A percentile compares a stretch with the other conserved stretches of the same genome.
phyloP scores from a whole-genome alignment of 1,284 basidiomycete species.

The Moniliella sp. region DNA sequence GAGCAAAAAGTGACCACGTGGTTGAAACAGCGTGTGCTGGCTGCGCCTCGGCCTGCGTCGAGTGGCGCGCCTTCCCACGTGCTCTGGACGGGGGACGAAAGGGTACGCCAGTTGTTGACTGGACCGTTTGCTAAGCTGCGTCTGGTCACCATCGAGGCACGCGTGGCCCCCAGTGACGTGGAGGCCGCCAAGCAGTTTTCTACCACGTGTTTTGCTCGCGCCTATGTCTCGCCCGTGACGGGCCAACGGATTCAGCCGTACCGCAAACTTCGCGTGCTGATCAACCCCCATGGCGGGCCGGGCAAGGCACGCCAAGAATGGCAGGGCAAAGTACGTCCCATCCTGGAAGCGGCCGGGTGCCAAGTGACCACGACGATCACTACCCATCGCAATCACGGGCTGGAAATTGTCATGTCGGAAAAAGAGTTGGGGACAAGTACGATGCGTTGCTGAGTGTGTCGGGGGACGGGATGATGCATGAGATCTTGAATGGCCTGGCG shows the following conservation, averaged over 20 bases:
- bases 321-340: slow-evolving; percentile 50
- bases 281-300: slow-evolving; percentile 73
- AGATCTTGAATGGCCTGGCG: slow-evolving; percentile 77
- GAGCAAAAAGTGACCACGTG: slow-evolving; percentile 6
- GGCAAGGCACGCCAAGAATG: slow-evolving; percentile 50
- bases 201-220: slow-evolving; percentile 4
- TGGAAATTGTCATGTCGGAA: slow-evolving; percentile 41
- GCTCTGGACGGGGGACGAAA: slow-evolving; percentile 4
- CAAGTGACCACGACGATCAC: slow-evolving; percentile 43
- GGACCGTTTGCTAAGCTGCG: slow-evolving; percentile 17
- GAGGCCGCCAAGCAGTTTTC: slow-evolving; percentile 4
- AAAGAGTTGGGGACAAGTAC: slow-evolving; percentile 41
- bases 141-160: slow-evolving; percentile 19
- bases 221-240: slow-evolving; percentile 6
- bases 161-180: slow-evolving; percentile 6
- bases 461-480: slow-evolving; percentile 72
- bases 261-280: slow-evolving; percentile 40
- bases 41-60: too few species aligned
- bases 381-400: slow-evolving; percentile 45
- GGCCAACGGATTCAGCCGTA: slow-evolving; percentile 9
- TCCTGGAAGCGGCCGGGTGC: slow-evolving; percentile 57
- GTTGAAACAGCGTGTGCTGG: slow-evolving; percentile 4
- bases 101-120: slow-evolving; percentile 8
- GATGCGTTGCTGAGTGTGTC: slow-evolving; percentile 58
- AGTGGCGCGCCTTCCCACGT: slow-evolving; percentile 1